Percentiles rank a stretch among this genome's conserved stretches.
These are phyloP conservation scores for Litchi chinensis DNA, from an alignment of 345 rosid genomes.

Conservation along the genomic window DNA sequence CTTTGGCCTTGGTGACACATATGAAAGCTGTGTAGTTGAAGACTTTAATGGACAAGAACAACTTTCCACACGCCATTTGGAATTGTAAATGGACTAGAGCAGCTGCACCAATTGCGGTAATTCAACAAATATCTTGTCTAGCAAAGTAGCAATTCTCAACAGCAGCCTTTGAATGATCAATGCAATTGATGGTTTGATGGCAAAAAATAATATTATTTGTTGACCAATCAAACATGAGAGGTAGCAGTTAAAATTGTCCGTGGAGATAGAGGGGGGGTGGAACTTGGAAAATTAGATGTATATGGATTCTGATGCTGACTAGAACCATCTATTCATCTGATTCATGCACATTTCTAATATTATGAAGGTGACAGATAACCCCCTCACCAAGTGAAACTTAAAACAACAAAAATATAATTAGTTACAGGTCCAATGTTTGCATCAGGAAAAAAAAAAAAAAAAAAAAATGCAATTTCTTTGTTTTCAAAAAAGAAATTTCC, in stretches of 20 bases:
- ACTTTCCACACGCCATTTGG: neutral
- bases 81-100: neutral
- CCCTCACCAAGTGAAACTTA: neutral
- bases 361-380: neutral
- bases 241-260: neutral
- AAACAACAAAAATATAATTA: no score
- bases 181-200: neutral
- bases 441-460: neutral
- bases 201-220: neutral
- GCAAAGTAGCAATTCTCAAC: constrained; percentile 26
- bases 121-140: constrained; percentile 24
- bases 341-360: no score
- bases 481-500: no score
- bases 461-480: no score
- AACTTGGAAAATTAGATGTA: constrained; percentile 31
- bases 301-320: neutral
- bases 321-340: neutral
- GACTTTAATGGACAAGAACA: neutral
- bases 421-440: neutral
- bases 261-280: neutral
- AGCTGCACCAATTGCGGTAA: neutral
- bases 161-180: constrained; percentile 21
- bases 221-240: neutral
- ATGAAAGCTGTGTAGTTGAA: neutral
- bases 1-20: neutral